These are phyloP conservation scores for Blumeria graminis DNA, from an alignment of 2,329 filamentous ascomycete species.

Conservation along the genomic window DNA sequence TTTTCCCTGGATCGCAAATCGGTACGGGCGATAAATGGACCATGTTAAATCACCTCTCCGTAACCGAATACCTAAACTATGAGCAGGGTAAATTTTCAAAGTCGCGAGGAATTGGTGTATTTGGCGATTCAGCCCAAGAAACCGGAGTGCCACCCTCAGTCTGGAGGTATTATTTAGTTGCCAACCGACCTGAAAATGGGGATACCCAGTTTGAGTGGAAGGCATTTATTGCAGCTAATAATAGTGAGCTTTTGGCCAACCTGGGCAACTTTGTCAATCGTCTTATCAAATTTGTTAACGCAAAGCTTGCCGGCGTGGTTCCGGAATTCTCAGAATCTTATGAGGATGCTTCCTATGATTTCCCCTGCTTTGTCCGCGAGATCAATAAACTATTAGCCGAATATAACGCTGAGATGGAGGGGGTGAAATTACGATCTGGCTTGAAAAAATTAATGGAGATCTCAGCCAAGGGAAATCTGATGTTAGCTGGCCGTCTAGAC, in stretches of 20 bases:
- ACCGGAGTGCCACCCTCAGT: slow-evolving; percentile 67
- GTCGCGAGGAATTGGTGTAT: slow-evolving; percentile 70
- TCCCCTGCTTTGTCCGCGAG: slow-evolving; percentile 22
- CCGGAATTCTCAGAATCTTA: slow-evolving; percentile 34
- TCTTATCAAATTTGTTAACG: slow-evolving; percentile 50
- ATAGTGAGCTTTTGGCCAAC: slow-evolving; percentile 62
- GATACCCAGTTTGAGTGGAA: slow-evolving; percentile 84
- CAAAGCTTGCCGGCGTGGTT: slow-evolving; percentile 43
- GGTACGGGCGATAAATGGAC: slow-evolving; percentile 75
- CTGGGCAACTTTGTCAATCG: slow-evolving; percentile 51
- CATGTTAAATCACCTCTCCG: slow-evolving; percentile 66
- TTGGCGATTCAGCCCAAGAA: slow-evolving; percentile 70
- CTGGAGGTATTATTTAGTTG: slow-evolving; percentile 82
- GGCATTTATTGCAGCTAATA: slow-evolving; percentile 62
- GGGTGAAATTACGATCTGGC: slow-evolving; percentile 43
- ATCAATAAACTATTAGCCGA: slow-evolving; percentile 40
- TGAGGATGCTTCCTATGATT: slow-evolving; percentile 28
- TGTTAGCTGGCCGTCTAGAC: slow-evolving; percentile 24
- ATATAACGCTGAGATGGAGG: slow-evolving; percentile 45
- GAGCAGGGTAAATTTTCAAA: slow-evolving; percentile 85
- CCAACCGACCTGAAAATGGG: slow-evolving; percentile 60
- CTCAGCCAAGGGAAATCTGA: slow-evolving; percentile 35
- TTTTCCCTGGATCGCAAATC: slow-evolving; percentile 72
- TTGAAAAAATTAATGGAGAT: slow-evolving; percentile 41
- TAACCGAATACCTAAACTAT: slow-evolving; percentile 76